A percentile compares a stretch with the other conserved stretches of the same genome.
phyloP scores from a whole-genome alignment of 2,329 filamentous ascomycete species.

The Cordyceps tenuipes region DNA sequence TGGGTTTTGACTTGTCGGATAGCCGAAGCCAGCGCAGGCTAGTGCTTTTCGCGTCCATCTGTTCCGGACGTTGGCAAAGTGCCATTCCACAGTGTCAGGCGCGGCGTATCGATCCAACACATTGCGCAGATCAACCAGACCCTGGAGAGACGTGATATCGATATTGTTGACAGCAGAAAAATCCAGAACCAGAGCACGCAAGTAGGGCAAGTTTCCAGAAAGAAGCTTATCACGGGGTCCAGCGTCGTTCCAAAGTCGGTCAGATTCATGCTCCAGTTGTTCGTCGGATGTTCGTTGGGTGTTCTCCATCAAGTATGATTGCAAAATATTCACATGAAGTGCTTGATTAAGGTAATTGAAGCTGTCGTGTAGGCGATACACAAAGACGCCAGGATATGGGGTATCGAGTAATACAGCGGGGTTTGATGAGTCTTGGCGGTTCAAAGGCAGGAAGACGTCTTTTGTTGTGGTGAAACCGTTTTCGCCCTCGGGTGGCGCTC shows the following conservation, averaged over 20 bases:
- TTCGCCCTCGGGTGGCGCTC: conserved; percentile 7
- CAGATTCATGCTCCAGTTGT: conserved; percentile 26
- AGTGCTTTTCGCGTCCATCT: conserved; percentile 51
- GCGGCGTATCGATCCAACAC: conserved; percentile 44
- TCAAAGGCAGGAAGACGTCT: conserved; percentile 31
- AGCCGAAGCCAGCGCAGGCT: conserved; percentile 48
- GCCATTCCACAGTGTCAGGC: conserved; percentile 41
- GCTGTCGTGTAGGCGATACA: conserved; percentile 44
- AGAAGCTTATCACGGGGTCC: conserved; percentile 26
- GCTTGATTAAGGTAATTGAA: conserved; percentile 46
- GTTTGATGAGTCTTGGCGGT: conserved; percentile 36
- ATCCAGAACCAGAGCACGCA: conserved; percentile 49
- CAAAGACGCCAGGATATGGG: conserved; percentile 41
- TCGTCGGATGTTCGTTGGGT: conserved; percentile 33
- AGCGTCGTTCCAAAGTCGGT: conserved; percentile 50
- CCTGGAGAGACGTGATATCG: conserved; percentile 50
- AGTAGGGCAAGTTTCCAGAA: conserved; percentile 30
- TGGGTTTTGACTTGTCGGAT: conserved; percentile 24
- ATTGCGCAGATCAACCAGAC: conserved; percentile 46
- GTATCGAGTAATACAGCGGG: conserved; percentile 32
- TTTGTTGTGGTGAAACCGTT: neutral
- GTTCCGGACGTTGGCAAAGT: conserved; percentile 46
- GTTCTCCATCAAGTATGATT: conserved; percentile 30
- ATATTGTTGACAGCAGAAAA: conserved; percentile 48
- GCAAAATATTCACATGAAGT: conserved; percentile 36